Conservation (phyloP, 2,329 filamentous ascomycete genomes). For the Beauveria rudraprayagi region DNA sequence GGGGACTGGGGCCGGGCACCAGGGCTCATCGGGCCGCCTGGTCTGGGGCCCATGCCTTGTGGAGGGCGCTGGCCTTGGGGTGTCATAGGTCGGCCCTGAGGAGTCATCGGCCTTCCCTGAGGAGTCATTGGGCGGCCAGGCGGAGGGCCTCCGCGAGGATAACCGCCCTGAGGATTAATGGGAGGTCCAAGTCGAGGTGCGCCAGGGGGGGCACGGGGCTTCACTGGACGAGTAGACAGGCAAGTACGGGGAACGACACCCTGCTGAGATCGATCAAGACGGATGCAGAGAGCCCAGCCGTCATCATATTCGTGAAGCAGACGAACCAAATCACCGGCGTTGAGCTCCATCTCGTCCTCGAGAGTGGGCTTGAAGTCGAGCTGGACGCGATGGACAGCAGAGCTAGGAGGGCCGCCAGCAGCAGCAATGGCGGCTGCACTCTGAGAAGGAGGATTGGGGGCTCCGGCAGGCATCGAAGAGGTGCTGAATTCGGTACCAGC, state of each 20-base stretch:
- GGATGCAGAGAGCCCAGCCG: constrained; percentile 92
- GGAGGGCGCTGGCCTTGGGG: constrained; percentile 31
- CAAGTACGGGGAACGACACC: constrained; percentile 92
- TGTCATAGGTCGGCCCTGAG: constrained; percentile 27
- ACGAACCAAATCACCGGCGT: constrained; percentile 74
- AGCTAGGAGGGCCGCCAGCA: constrained; percentile 49
- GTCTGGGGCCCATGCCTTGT: constrained; percentile 20
- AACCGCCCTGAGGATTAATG: constrained; percentile 34
- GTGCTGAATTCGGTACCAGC: constrained; percentile 56
- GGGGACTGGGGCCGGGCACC: constrained; percentile 22
- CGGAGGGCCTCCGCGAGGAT: constrained; percentile 21
- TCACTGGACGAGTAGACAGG: constrained; percentile 83
- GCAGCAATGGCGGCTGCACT: constrained; percentile 54
- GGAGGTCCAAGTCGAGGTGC: constrained; percentile 45
- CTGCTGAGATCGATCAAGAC: constrained; percentile 82
- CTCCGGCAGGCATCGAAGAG: constrained; percentile 42
- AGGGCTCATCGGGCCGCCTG: constrained; percentile 3
- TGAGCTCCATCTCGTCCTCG: constrained; percentile 81
- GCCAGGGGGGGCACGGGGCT: constrained; percentile 58
- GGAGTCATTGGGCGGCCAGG: constrained; percentile 9
- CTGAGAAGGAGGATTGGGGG: constrained; percentile 30
- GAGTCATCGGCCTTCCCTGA: constrained; percentile 31
- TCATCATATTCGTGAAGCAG: constrained; percentile 96
- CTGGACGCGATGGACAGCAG: constrained; percentile 81
- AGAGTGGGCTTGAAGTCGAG: constrained; percentile 90